A percentile compares a stretch with the other conserved stretches of the same genome.
Evolutionary conservation across 2,329 filamentous ascomycete species (phyloP).

Genomic region (Pyrenophora seminiperda): DNA sequence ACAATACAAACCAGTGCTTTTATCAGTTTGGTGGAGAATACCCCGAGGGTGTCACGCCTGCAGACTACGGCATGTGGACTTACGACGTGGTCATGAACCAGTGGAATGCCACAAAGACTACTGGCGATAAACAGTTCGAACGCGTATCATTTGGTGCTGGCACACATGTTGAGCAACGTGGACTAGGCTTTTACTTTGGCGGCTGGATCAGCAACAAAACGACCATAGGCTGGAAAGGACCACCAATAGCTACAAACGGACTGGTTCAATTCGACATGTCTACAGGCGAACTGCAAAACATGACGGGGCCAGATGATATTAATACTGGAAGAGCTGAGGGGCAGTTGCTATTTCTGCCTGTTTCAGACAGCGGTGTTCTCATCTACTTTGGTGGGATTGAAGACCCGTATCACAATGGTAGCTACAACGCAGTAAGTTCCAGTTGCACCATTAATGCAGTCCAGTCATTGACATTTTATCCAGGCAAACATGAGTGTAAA

Average conservation of each 20-base stretch:
- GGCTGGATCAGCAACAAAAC: constrained; percentile 65
- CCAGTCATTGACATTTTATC: constrained; percentile 1
- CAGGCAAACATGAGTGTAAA: constrained; percentile 47
- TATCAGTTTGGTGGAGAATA: constrained; percentile 68
- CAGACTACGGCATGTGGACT: constrained; percentile 58
- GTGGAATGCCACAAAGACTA: constrained; percentile 58
- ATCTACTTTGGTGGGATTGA: constrained; percentile 67
- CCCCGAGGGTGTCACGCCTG: constrained; percentile 44
- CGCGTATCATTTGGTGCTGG: constrained; percentile 64
- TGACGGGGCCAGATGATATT: constrained; percentile 57
- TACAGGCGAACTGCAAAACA: constrained; percentile 58
- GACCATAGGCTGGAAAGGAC: constrained; percentile 57
- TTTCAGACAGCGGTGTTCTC: constrained; percentile 63
- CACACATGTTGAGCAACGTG: constrained; percentile 59
- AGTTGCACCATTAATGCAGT: constrained; percentile 2
- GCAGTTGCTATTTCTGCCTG: constrained; percentile 64
- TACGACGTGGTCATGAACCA: constrained; percentile 63
- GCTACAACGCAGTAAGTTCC: constrained; percentile 41
- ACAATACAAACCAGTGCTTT: constrained; percentile 66
- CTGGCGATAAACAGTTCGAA: constrained; percentile 46
- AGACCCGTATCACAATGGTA: constrained; percentile 56
- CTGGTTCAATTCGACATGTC: constrained; percentile 64
- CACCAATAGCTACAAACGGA: constrained; percentile 56
- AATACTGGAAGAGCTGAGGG: constrained; percentile 63
- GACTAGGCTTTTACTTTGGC: constrained; percentile 66